Evolutionary conservation across 352 stramenopile species (phyloP).

Genomic region (Thraustochytrium striatum): DNA sequence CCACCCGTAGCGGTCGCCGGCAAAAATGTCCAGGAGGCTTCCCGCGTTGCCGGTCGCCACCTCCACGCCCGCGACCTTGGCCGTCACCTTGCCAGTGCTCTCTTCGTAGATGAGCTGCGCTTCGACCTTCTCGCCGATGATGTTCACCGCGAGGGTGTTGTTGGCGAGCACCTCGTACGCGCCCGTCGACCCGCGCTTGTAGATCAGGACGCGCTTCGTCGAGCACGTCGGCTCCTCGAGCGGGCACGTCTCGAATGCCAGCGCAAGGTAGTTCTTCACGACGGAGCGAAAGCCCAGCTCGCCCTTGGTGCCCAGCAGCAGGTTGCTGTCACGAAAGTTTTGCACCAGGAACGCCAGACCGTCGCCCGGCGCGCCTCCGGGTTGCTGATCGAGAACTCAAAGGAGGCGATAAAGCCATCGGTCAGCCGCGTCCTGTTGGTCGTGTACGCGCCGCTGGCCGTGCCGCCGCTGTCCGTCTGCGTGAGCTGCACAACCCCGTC

Average conservation of each 20-base stretch:
- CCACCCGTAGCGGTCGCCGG: background rate
- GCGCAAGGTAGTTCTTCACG: conserved; percentile 4
- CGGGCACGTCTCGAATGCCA: background rate
- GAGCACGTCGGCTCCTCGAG: background rate
- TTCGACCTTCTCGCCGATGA: background rate
- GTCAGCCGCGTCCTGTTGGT: background rate
- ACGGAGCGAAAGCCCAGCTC: background rate
- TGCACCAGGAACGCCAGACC: conserved; percentile 11
- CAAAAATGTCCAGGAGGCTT: background rate
- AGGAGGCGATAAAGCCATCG: background rate
- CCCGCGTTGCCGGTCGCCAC: background rate
- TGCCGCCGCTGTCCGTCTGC: background rate
- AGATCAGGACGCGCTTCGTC: background rate
- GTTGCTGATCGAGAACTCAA: background rate
- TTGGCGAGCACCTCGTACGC: background rate
- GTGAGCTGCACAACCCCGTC: background rate
- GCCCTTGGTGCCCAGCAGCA: background rate
- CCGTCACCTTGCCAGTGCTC: background rate
- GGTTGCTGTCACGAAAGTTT: background rate
- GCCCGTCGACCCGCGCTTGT: background rate
- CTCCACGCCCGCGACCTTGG: background rate
- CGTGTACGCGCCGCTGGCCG: background rate
- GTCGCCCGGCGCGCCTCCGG: background rate
- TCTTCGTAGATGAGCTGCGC: background rate
- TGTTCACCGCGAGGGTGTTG: background rate